These are phyloP conservation scores for Elongisporangium senticosum DNA, from an alignment of 352 stramenopile species.

Conservation along the genomic window DNA sequence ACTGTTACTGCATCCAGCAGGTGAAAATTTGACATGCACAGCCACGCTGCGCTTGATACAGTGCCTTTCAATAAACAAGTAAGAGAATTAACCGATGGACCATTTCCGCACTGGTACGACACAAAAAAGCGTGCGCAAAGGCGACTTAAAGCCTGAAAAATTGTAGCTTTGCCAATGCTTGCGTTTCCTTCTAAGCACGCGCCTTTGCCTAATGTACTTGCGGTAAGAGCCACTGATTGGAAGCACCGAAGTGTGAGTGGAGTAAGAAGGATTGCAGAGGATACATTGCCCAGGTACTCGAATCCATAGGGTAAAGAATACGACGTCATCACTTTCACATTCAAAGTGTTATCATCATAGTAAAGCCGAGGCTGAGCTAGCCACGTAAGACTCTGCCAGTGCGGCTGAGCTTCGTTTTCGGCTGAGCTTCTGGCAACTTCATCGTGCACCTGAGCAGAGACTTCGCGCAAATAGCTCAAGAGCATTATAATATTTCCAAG, in stretches of 20 bases:
- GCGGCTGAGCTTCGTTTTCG: conserved; percentile 6
- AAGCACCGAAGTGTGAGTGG: conserved; percentile 62
- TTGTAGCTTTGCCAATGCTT: conserved; percentile 40
- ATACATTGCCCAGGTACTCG: conserved; percentile 61
- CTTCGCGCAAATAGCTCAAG: conserved; percentile 45
- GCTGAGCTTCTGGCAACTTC: conserved; percentile 18
- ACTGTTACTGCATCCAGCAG: conserved; percentile 14
- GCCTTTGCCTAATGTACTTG: conserved; percentile 29
- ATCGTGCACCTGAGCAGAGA: conserved; percentile 23
- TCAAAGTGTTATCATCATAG: conserved; percentile 49
- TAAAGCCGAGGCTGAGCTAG: conserved; percentile 59
- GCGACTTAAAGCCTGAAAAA: conserved; percentile 27
- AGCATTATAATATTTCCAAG: conserved; percentile 47
- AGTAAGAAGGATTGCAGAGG: conserved; percentile 30
- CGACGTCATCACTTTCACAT: conserved; percentile 43
- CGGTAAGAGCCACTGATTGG: conserved; percentile 38
- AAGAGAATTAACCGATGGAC: conserved; percentile 22
- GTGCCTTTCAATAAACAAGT: conserved; percentile 44
- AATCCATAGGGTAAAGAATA: conserved; percentile 51
- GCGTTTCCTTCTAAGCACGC: conserved; percentile 28
- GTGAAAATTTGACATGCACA: conserved; percentile 36
- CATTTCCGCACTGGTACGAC: conserved; percentile 27
- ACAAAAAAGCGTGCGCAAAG: conserved; percentile 48
- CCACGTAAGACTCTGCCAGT: conserved; percentile 35
- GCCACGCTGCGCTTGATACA: conserved; percentile 46